These are phyloP conservation scores for Cucumis sativus DNA, from an alignment of 306 rosid species.

Conservation along the genomic window Cucumber_9930_V3 NC_026655.2:20704501-20705000, in stretches of 20 bases:
- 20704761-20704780: neutral
- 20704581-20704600: constrained; percentile 41
- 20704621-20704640: constrained; percentile 84
- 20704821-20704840: neutral
- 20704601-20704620: constrained; percentile 38
- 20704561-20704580: constrained; percentile 47
- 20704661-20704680: constrained; percentile 86
- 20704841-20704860: neutral
- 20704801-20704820: neutral
- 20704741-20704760: neutral
- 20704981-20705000: constrained; percentile 81
- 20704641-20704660: constrained; percentile 99
- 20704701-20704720: constrained; percentile 53
- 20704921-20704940: constrained; percentile 96
- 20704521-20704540: constrained; percentile 8
- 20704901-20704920: constrained; percentile 94
- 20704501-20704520: neutral
- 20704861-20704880: neutral
- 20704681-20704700: constrained; percentile 79
- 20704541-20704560: constrained; percentile 33
- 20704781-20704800: neutral
- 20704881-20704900: constrained; percentile 67
- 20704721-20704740: neutral
- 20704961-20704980: constrained; percentile 92
- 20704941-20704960: constrained; percentile 96